A percentile compares a stretch with the other conserved stretches of the same genome.
Conservation (phyloP, 176 grass and related monocot genomes). For the Carex parvula region DNA sequence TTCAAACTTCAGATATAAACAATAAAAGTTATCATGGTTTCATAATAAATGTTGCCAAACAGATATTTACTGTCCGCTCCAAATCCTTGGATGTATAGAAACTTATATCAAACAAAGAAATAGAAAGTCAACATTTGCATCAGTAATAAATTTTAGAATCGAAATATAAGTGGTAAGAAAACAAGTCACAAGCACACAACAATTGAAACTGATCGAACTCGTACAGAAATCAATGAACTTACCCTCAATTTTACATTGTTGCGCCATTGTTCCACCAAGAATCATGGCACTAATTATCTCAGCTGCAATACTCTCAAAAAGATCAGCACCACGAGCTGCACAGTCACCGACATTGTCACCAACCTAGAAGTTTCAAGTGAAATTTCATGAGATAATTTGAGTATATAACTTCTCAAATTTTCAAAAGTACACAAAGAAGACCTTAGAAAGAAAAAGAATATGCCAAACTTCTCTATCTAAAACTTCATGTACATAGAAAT, state of each 20-base stretch:
- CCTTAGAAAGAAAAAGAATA: not conserved
- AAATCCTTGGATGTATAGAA: not conserved
- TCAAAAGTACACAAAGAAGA: not conserved
- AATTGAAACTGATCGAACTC: not conserved
- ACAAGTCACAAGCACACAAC: not conserved
- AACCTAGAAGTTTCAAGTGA: conserved; percentile 49
- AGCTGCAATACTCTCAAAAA: conserved; percentile 99
- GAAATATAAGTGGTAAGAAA: not conserved
- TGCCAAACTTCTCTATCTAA: not conserved
- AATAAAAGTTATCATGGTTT: not conserved
- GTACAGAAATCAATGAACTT: conserved; percentile 22
- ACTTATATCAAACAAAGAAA: not conserved
- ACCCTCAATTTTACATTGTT: conserved; percentile 98
- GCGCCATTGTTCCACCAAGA: conserved; percentile 95
- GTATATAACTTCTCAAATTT: not conserved
- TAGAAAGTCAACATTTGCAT: not conserved
- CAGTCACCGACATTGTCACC: conserved; percentile 99
- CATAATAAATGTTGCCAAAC: not conserved
- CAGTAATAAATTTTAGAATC: not conserved
- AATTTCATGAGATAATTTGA: conserved; percentile 22
- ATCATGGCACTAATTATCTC: conserved; percentile 99
- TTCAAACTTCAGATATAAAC: not conserved
- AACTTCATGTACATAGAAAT: not conserved
- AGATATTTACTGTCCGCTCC: not conserved
- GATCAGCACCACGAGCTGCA: conserved; percentile 95